phyloP scores from a whole-genome alignment of 257 asterid species.

The Verbena officinalis region DNA sequence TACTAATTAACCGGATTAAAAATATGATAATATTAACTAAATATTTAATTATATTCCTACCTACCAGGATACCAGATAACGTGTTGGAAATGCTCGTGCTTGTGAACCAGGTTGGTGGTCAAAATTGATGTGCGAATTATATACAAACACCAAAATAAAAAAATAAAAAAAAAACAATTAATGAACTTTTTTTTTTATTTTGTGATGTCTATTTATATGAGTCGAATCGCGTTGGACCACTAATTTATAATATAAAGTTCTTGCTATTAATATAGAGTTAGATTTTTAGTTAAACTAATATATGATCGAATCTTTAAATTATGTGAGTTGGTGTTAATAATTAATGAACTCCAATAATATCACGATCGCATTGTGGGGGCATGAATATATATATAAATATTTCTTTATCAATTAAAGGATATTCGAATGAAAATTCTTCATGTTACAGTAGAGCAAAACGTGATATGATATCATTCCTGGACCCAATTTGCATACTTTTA shows the following conservation, averaged over 20 bases:
- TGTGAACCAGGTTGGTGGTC: neutral
- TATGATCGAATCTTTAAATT: no score
- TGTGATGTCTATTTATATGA: no score
- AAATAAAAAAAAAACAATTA: no score
- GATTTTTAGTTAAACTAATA: no score
- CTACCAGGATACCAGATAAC: neutral
- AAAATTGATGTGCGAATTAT: neutral
- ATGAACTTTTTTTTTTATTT: no score
- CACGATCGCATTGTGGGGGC: neutral
- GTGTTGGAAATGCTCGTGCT: neutral
- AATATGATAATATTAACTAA: neutral
- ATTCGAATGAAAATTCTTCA: neutral
- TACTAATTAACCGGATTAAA: neutral
- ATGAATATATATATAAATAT: neutral
- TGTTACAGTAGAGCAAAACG: neutral
- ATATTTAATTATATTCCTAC: neutral
- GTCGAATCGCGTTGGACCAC: no score
- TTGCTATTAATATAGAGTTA: no score
- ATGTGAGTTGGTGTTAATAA: no score
- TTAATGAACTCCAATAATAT: neutral
- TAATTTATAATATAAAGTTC: no score
- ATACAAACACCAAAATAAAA: no score
- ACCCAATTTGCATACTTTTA: neutral
- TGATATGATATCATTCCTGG: neutral
- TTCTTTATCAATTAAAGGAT: neutral